phyloP scores from a whole-genome alignment of 257 asterid genomes.

The Capsicum rhomboideum region DNA sequence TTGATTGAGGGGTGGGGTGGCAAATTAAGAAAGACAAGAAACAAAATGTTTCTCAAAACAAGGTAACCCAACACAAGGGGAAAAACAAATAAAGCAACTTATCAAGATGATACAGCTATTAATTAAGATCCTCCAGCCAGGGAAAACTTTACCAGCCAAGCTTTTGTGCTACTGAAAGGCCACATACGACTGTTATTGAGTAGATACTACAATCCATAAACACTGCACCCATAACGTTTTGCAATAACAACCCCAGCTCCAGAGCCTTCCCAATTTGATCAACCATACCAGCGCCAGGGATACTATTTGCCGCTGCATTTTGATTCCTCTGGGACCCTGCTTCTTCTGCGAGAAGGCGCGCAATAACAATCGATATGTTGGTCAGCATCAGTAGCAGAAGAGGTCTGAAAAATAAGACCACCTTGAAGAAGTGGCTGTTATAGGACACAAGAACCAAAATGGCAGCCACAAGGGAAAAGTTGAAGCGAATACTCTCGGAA shows the following conservation, averaged over 20 bases:
- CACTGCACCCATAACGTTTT: conserved; percentile 43
- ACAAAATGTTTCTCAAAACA: neutral
- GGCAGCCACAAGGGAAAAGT: conserved; percentile 50
- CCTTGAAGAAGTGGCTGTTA: conserved; percentile 23
- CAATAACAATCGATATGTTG: conserved; percentile 48
- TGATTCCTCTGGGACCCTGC: conserved; percentile 13
- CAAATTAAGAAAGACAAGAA: neutral
- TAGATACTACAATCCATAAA: conserved; percentile 67
- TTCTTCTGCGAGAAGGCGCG: conserved; percentile 23
- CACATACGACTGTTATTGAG: conserved; percentile 44
- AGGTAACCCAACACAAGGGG: neutral
- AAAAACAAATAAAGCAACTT: neutral
- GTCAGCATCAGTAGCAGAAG: conserved; percentile 59
- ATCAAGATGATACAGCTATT: neutral
- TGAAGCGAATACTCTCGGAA: conserved; percentile 49
- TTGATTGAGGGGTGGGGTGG: neutral
- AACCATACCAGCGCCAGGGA: conserved; percentile 25
- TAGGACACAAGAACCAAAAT: conserved; percentile 50
- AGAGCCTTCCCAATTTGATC: conserved; percentile 55
- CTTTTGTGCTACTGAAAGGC: conserved; percentile 25
- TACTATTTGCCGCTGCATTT: conserved; percentile 13
- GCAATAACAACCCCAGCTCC: conserved; percentile 43
- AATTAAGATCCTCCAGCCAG: neutral
- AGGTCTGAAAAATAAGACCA: conserved; percentile 42
- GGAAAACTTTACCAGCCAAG: conserved; percentile 24